Conservation (phyloP, 83 land plant genomes). For the Picea mariana region DNA sequence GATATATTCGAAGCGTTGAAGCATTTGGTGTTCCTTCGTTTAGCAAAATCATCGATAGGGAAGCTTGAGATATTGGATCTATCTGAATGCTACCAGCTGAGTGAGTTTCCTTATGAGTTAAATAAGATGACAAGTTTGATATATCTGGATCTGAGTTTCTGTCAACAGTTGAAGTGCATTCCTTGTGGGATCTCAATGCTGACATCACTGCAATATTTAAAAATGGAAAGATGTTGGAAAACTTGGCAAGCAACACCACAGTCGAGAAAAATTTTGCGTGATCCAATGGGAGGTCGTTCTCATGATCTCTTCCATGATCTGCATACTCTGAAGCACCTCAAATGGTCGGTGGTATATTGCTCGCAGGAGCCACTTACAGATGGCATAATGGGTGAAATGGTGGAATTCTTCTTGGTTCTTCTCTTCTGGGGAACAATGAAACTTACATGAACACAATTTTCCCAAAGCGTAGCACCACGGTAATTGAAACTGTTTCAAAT, state of each 20-base stretch:
- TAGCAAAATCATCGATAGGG: not conserved
- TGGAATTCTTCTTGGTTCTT: no score
- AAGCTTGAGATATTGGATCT: conserved; percentile 8
- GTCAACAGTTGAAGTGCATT: not conserved
- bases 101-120: not conserved
- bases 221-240: not conserved
- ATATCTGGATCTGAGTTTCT: conserved; percentile 4
- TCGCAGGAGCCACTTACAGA: not conserved
- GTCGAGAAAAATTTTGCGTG: not conserved
- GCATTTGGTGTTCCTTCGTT: not conserved
- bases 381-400: not conserved
- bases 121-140: not conserved
- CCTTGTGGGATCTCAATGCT: not conserved
- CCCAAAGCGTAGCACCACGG: no score
- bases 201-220: not conserved
- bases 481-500: no score
- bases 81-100: not conserved
- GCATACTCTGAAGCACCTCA: not conserved
- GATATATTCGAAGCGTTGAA: not conserved
- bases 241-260: no score
- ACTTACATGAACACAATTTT: no score
- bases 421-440: no score
- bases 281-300: not conserved
- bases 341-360: not conserved
- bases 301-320: not conserved